Evolutionary conservation across 2,329 filamentous ascomycete genomes (phyloP), one percentile per base, ranked within the genome.

Genomic region (Colletotrichum agaves): DNA sequence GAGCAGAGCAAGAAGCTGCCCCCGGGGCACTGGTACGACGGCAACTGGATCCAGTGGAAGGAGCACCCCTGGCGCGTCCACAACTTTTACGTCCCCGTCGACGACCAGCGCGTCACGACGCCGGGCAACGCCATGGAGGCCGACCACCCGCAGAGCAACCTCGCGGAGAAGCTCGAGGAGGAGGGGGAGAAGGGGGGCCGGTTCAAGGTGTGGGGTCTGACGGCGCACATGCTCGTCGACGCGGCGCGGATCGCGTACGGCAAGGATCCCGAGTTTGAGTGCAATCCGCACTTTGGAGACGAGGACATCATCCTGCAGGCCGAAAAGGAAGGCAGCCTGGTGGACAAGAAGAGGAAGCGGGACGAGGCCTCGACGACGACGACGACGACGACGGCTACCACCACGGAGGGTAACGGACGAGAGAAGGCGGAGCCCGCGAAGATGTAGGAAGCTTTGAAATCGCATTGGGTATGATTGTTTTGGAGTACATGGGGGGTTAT

Each of bases 141-240:
- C 43, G 71, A 76, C 62, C 79, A 79, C 64, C 80, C 76, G 44
- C 79, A 88, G 75, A 80, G 81, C 60, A 78, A 81, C 46, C 74
- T 82, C 52, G 78, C 78, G 3, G 80, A 82, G 67, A 74, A 78
- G 69, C 73, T 85, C 15, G 81, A 87, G 64, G 82, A 85, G 70
- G 82, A 81, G 50, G 75, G 81, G 69, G 80, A 85, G 67, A 77
- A 79, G 11, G 75, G 79, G 4, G 82, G 82, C 3, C 84, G 91
- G 41, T 97, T 96, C 79, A 90, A 92, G 72, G 94, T 98, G 4
- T 98, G 94, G 87, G 95, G 95, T 15, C 95, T 98, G 93, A 98
- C 95, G 60, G 95, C 93, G 3, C 84, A 93, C 59, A 95, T 98
- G 61, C 78, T 98, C 61, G 93, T 98, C 5, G 95, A 98, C 79